These are phyloP conservation scores for Phytophthora colocasiae DNA, from an alignment of 352 stramenopile species.

Conservation along the genomic window DNA sequence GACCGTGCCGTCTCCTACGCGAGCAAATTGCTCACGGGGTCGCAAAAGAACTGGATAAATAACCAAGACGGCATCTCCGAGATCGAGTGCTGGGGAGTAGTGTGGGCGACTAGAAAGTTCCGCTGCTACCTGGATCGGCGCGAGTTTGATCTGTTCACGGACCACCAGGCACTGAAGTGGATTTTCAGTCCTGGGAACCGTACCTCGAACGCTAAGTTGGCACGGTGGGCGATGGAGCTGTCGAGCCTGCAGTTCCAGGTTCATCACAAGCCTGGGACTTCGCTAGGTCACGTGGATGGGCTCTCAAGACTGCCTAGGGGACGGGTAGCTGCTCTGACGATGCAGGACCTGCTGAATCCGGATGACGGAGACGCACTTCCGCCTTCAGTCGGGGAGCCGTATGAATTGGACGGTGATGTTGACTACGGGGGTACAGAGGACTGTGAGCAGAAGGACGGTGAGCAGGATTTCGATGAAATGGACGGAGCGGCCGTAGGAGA, in stretches of 20 bases:
- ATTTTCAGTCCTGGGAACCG: neutral
- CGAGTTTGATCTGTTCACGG: neutral
- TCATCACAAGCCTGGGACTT: neutral
- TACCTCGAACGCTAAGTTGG: neutral
- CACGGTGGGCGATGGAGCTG: neutral
- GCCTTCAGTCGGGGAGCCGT: too few species aligned
- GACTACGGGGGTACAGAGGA: too few species aligned
- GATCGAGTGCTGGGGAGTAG: slow-evolving; percentile 8
- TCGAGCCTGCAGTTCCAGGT: neutral
- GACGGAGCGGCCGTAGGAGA: neutral
- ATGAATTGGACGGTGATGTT: too few species aligned
- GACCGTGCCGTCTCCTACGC: slow-evolving; percentile 1
- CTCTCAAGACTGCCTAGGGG: neutral
- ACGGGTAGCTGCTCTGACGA: neutral
- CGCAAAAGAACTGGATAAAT: slow-evolving; percentile 2
- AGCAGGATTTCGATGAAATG: too few species aligned
- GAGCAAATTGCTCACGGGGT: neutral
- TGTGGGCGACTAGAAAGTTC: neutral
- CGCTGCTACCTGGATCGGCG: neutral
- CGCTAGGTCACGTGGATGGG: neutral
- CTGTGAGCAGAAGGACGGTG: too few species aligned
- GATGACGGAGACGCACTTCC: neutral
- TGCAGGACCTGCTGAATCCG: neutral
- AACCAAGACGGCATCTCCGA: neutral
- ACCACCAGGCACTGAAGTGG: neutral